Evolutionary conservation across 2,329 filamentous ascomycete species (phyloP).

Genomic region (Nannizzia gypsea): DNA sequence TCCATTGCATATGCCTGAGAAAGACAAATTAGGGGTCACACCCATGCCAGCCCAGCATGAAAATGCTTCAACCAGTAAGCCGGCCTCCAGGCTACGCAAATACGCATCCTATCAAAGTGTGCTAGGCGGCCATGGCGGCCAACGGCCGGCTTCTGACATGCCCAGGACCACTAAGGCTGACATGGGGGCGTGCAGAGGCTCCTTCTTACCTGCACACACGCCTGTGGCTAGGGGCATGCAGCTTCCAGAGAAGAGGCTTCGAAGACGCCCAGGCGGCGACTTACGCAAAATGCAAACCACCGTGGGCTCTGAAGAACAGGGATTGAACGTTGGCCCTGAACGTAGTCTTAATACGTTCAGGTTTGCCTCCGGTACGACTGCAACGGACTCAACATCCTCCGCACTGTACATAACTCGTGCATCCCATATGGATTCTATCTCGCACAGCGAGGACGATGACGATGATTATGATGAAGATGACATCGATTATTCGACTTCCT

Average conservation of each 20-base stretch:
- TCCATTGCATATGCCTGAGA: neutral
- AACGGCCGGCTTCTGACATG: conserved; percentile 16
- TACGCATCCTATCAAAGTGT: conserved; percentile 36
- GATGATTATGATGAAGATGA: neutral
- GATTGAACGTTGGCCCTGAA: conserved; percentile 42
- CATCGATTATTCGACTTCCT: conserved; percentile 18
- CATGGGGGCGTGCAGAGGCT: neutral
- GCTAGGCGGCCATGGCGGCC: neutral
- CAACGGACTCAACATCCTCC: conserved; percentile 19
- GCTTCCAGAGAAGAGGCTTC: conserved; percentile 31
- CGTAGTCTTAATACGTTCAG: conserved; percentile 25
- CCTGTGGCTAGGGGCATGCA: conserved; percentile 13
- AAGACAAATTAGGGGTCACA: neutral
- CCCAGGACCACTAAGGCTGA: conserved; percentile 22
- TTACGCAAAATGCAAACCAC: conserved; percentile 56
- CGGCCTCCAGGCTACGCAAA: conserved; percentile 30
- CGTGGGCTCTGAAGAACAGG: conserved; percentile 15
- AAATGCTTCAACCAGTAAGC: neutral
- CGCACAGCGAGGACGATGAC: conserved; percentile 8
- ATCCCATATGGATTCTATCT: neutral
- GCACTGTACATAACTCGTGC: conserved; percentile 13
- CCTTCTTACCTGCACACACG: neutral
- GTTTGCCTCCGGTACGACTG: conserved; percentile 25
- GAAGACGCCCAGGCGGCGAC: conserved; percentile 64
- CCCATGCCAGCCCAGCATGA: neutral